Conservation (phyloP, 2,329 filamentous ascomycete genomes). For the Teratosphaeria epicoccoides region DNA sequence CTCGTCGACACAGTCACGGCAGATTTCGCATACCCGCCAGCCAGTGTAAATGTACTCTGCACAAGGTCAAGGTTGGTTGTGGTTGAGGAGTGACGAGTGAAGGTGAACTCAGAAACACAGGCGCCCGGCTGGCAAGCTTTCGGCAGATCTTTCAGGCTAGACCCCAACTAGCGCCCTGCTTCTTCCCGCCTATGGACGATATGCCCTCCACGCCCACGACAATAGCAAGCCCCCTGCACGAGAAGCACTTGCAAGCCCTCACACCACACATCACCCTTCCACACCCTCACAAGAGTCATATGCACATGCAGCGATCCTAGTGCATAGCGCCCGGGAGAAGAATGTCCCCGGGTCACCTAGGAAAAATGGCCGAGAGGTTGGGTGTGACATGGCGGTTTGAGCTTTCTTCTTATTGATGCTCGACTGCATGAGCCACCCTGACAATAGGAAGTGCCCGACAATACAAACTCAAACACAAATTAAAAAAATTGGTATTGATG, state of each 20-base stretch:
- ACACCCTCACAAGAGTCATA: background rate
- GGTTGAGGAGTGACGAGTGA: too few relatives aligned
- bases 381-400: background rate
- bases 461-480: background rate
- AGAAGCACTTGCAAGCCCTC: background rate
- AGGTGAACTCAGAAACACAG: too few relatives aligned
- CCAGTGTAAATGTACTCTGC: too few relatives aligned
- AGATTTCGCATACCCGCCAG: too few relatives aligned
- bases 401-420: background rate
- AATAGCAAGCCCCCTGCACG: background rate
- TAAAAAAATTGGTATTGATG: slow-evolving; percentile 2
- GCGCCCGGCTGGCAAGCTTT: background rate
- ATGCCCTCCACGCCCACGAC: background rate
- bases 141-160: background rate
- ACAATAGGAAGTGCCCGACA: slow-evolving; percentile 1
- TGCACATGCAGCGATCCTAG: too few relatives aligned
- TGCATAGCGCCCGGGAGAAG: too few relatives aligned
- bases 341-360: background rate
- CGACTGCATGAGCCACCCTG: background rate
- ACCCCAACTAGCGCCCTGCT: background rate
- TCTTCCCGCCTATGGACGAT: background rate
- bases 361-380: background rate
- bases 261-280: background rate
- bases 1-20: too few relatives aligned
- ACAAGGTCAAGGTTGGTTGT: too few relatives aligned